A percentile compares a stretch with the other conserved stretches of the same genome.
phyloP scores from a whole-genome alignment of 208 protist species.

The Sergeia podlipaevii region DNA sequence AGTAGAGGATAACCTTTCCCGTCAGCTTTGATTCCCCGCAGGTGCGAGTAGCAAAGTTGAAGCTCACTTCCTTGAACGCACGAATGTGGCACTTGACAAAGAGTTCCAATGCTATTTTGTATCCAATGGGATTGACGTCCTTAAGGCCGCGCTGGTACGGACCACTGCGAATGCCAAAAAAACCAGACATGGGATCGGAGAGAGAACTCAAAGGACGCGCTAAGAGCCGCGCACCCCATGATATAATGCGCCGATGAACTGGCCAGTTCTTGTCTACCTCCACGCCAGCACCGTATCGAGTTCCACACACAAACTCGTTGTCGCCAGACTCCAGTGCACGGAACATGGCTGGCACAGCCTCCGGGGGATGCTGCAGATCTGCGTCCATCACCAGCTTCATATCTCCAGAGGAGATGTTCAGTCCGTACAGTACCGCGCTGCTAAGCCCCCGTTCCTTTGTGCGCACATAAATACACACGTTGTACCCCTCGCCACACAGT shows the following conservation, averaged over 20 bases:
- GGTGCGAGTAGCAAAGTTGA: conserved; percentile 76
- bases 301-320: conserved; percentile 88
- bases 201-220: conserved; percentile 83
- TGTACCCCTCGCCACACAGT: conserved; percentile 57
- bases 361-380: conserved; percentile 91
- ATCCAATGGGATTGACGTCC: conserved; percentile 84
- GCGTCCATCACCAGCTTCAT: conserved; percentile 92
- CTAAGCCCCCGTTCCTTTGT: conserved; percentile 82
- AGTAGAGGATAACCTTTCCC: conserved; percentile 85
- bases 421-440: conserved; percentile 87
- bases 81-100: conserved; percentile 85
- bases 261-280: conserved; percentile 88
- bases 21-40: conserved; percentile 88
- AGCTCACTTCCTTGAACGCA: conserved; percentile 71
- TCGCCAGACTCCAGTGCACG: conserved; percentile 40
- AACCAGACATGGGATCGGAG: conserved; percentile 93
- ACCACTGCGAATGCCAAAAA: conserved; percentile 79
- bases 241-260: conserved; percentile 82
- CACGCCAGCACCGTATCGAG: conserved; percentile 73
- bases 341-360: conserved; percentile 69
- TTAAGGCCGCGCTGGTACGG: conserved; percentile 42
- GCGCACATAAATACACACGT: conserved; percentile 73
- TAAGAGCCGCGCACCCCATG: conserved; percentile 74
- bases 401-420: conserved; percentile 35
- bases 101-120: conserved; percentile 92